Evolutionary conservation across 208 protist species (phyloP).

Genomic region (Leishmania lainsoni): DNA sequence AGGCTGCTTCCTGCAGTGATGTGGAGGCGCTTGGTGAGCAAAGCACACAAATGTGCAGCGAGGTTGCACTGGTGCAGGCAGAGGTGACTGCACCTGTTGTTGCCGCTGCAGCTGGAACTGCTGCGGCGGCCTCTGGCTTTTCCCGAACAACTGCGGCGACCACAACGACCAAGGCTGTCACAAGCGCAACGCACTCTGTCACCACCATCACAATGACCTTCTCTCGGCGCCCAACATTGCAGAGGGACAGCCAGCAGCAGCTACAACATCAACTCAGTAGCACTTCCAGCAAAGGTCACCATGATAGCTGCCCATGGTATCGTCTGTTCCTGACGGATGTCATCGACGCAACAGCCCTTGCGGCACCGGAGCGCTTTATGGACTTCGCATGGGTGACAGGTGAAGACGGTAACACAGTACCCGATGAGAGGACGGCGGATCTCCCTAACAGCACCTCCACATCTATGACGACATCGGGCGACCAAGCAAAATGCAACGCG

Average conservation of each 20-base stretch:
- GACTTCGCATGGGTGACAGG: constrained; percentile 28
- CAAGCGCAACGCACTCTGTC: background rate
- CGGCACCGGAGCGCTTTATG: constrained; percentile 28
- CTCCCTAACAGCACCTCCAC: background rate
- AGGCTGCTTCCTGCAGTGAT: background rate
- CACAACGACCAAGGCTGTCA: constrained; percentile 5
- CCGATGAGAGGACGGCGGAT: background rate
- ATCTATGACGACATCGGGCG: background rate
- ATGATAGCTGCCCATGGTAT: constrained; percentile 28
- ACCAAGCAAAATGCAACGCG: background rate
- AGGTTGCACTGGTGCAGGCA: background rate
- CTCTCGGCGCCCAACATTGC: constrained; percentile 10
- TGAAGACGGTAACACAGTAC: background rate
- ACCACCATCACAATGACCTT: constrained; percentile 32
- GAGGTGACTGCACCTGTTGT: background rate
- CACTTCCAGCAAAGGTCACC: background rate
- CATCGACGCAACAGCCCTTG: constrained; percentile 26
- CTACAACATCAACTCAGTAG: background rate
- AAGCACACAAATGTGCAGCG: background rate
- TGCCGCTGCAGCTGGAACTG: background rate
- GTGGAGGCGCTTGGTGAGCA: background rate
- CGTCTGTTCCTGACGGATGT: constrained; percentile 22
- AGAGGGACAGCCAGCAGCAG: background rate
- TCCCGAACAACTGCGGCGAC: background rate
- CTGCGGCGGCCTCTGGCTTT: no score